Percentiles rank a stretch among this genome's conserved stretches.
These are phyloP conservation scores for Lophium mytilinum DNA, from an alignment of 495 filamentous ascomycete species.

Conservation along the genomic window DNA sequence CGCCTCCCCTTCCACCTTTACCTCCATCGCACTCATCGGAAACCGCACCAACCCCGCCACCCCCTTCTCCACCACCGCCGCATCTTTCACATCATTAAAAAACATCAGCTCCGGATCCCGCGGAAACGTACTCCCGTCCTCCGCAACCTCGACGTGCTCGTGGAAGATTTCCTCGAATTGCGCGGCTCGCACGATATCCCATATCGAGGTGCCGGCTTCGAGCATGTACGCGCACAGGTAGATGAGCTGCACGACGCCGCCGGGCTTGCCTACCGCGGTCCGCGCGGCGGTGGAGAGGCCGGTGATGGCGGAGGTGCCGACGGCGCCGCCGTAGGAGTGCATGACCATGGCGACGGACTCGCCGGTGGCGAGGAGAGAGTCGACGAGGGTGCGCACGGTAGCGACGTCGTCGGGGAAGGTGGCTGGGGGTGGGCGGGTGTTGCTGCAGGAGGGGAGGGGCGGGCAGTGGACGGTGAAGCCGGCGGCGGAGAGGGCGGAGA, in stretches of 20 bases:
- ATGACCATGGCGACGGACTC: constrained; percentile 32
- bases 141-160: constrained; percentile 18
- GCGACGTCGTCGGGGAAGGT: constrained; percentile 28
- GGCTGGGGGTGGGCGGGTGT: constrained; percentile 22
- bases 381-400: constrained; percentile 22
- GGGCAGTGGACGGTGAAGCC: constrained; percentile 36
- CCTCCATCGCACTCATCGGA: background rate
- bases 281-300: constrained; percentile 28
- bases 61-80: constrained; percentile 18
- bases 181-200: constrained; percentile 23
- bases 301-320: constrained; percentile 32
- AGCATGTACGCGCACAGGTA: constrained; percentile 38
- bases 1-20: background rate
- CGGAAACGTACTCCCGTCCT: constrained; percentile 20
- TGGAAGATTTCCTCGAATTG: constrained; percentile 20
- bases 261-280: constrained; percentile 20
- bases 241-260: constrained; percentile 37
- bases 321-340: constrained; percentile 39
- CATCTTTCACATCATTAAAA: constrained; percentile 25
- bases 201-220: constrained; percentile 14
- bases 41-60: constrained; percentile 12
- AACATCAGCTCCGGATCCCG: constrained; percentile 27
- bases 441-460: constrained; percentile 31
- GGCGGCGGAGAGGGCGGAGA: constrained; percentile 25
- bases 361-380: constrained; percentile 25